Percentiles rank a stretch among this genome's conserved stretches.
phyloP scores from a whole-genome alignment of 2,329 filamentous ascomycete species.

The Biscogniauxia sp. region DNA sequence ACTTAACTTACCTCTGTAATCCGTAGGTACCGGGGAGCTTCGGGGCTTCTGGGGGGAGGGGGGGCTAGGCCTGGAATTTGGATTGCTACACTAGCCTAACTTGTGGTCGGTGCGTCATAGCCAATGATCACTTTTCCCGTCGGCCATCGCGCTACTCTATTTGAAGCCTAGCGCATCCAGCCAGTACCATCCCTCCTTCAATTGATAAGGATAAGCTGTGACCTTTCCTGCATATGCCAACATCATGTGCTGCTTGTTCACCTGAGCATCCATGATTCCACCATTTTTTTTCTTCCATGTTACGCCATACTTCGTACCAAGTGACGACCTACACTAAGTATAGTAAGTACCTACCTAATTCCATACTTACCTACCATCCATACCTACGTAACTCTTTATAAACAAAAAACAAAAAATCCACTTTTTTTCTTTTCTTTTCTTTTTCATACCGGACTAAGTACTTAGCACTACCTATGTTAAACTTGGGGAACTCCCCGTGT shows the following conservation, averaged over 20 bases:
- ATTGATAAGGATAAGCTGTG: background rate
- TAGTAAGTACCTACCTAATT: too few relatives aligned
- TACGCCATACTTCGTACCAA: background rate
- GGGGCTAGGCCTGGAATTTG: background rate
- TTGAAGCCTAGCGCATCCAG: background rate
- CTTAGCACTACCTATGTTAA: too few relatives aligned
- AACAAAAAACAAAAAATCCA: too few relatives aligned
- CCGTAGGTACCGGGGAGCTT: background rate
- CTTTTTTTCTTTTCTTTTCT: too few relatives aligned
- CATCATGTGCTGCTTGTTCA: background rate
- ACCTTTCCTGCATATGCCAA: background rate
- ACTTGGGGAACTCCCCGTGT: too few relatives aligned
- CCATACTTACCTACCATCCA: background rate
- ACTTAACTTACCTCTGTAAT: too few relatives aligned
- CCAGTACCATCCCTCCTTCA: background rate
- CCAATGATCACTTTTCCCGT: background rate
- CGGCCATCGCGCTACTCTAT: background rate
- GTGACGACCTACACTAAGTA: background rate
- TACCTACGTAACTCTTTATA: too few relatives aligned
- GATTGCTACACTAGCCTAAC: background rate
- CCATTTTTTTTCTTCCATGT: background rate
- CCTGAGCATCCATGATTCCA: background rate
- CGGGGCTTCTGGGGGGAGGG: background rate
- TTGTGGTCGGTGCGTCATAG: slow-evolving; percentile 9
- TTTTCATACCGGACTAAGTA: too few relatives aligned